phyloP scores from a whole-genome alignment of 306 rosid genomes.

The Vigna nakashimae region DNA sequence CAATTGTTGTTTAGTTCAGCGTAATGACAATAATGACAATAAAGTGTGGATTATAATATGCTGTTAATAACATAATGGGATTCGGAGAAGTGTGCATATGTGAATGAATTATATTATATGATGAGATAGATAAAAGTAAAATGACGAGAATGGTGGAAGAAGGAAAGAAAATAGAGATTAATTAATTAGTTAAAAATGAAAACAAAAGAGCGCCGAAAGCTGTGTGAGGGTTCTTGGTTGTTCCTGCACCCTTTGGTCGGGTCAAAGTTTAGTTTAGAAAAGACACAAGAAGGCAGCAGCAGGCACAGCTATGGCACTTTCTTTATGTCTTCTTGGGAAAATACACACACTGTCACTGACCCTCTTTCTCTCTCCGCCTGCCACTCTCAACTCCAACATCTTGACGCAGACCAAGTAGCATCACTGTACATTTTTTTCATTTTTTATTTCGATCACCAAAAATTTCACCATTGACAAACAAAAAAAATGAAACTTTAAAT shows the following conservation, averaged over 20 bases:
- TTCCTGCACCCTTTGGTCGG: constrained; percentile 23
- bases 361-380: constrained; percentile 23
- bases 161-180: background rate
- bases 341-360: constrained; percentile 5
- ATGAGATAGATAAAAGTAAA: too few species aligned
- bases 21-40: constrained; percentile 12
- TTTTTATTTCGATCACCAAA: background rate
- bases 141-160: background rate
- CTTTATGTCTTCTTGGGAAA: constrained; percentile 42
- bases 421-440: background rate
- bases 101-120: background rate
- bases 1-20: constrained; percentile 31
- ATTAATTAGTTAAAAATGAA: background rate
- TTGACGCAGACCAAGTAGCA: background rate
- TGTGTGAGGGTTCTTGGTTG: constrained; percentile 47
- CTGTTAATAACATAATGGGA: background rate
- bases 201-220: constrained; percentile 81
- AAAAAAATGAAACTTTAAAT: too few species aligned
- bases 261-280: constrained; percentile 51
- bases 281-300: constrained; percentile 14
- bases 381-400: constrained; percentile 23
- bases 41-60: constrained; percentile 18
- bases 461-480: background rate
- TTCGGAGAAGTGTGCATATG: background rate
- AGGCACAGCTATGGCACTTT: constrained; percentile 45